phyloP scores from a whole-genome alignment of 2,329 filamentous ascomycete species.

The Fusarium coicis region DNA sequence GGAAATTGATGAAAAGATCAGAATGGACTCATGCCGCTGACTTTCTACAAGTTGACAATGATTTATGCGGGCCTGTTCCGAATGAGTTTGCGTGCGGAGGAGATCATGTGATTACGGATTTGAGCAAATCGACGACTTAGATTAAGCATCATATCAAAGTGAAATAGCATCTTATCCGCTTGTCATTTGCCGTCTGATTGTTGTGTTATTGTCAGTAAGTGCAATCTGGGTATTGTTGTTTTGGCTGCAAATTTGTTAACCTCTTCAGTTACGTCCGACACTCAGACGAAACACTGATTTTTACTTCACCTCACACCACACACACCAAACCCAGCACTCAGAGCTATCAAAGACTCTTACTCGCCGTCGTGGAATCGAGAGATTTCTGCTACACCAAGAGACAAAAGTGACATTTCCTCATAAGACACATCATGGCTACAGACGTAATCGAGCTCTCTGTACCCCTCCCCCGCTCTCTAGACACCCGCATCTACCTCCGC shows the following conservation, averaged over 20 bases:
- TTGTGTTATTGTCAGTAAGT: neutral
- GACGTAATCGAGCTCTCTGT: constrained; percentile 62
- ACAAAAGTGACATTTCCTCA: neutral
- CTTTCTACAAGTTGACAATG: constrained; percentile 10
- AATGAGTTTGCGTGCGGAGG: constrained; percentile 26
- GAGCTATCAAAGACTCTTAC: neutral
- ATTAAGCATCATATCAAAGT: neutral
- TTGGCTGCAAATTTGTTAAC: neutral
- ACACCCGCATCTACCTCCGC: constrained; percentile 70
- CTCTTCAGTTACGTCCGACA: constrained; percentile 3
- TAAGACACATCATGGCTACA: constrained; percentile 39
- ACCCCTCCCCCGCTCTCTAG: constrained; percentile 68
- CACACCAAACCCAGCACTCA: neutral
- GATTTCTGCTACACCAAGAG: neutral
- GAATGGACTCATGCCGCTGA: constrained; percentile 11
- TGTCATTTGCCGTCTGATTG: neutral
- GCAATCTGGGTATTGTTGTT: too few species aligned
- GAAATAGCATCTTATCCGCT: neutral
- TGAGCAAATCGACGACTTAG: neutral
- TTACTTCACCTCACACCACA: neutral
- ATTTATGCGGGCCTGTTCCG: constrained; percentile 23
- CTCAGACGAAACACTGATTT: neutral
- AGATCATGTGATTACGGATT: constrained; percentile 36
- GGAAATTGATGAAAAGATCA: neutral
- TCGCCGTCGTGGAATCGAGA: neutral